Conservation (phyloP, 2,329 filamentous ascomycete species). For the Gaeumannomyces sp. region DNA sequence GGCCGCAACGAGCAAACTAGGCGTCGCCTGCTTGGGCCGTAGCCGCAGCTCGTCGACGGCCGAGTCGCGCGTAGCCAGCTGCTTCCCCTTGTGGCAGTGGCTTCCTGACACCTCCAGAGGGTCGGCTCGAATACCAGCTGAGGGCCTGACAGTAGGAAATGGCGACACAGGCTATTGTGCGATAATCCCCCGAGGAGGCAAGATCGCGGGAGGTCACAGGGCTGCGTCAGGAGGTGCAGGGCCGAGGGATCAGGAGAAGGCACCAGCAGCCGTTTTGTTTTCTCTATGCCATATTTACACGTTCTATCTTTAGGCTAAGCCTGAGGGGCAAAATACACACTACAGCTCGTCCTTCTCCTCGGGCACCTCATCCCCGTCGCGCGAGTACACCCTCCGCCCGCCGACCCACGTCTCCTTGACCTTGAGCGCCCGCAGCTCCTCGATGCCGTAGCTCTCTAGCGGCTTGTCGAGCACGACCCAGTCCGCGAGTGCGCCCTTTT, state of each 20-base stretch:
- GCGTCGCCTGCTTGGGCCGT: too few species aligned
- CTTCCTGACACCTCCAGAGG: not conserved
- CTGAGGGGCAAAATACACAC: not conserved
- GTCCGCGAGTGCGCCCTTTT: conserved; percentile 57
- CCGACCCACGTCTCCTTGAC: conserved; percentile 66
- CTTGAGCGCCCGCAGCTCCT: conserved; percentile 45
- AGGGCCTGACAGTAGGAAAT: too few species aligned
- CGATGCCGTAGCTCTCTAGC: conserved; percentile 39
- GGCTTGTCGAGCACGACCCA: conserved; percentile 63
- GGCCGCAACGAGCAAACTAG: too few species aligned
- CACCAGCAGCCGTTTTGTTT: not conserved
- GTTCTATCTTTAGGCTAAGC: not conserved
- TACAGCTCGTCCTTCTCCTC: conserved; percentile 1
- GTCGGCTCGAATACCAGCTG: not conserved
- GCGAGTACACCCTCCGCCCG: conserved; percentile 44
- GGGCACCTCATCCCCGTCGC: conserved; percentile 15
- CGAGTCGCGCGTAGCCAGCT: too few species aligned
- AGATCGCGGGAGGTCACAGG: too few species aligned
- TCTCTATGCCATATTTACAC: not conserved
- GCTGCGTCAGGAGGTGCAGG: not conserved
- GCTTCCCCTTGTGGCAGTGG: too few species aligned
- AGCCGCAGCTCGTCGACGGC: too few species aligned
- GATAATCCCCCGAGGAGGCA: not conserved
- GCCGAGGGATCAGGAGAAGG: not conserved
- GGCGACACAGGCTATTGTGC: not conserved